phyloP scores from a whole-genome alignment of 352 stramenopile genomes.

The Phytopythium oedochilum region DNA sequence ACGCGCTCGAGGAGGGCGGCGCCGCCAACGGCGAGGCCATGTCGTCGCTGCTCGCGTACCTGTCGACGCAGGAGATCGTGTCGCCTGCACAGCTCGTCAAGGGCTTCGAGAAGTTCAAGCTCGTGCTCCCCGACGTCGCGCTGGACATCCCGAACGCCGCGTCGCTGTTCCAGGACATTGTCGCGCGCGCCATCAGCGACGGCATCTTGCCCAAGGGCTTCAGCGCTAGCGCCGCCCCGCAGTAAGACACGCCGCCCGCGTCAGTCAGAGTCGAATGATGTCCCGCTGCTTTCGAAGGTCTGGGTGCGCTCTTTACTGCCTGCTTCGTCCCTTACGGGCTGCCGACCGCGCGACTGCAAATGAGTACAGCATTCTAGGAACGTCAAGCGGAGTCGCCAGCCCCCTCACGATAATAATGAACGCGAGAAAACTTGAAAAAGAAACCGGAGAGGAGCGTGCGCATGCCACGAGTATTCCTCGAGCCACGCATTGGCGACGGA shows the following conservation, averaged over 20 bases:
- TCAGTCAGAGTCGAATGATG: background rate
- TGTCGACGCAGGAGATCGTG: constrained; percentile 62
- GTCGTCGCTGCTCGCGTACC: constrained; percentile 71
- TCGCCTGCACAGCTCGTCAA: constrained; percentile 62
- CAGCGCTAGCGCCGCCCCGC: constrained; percentile 30
- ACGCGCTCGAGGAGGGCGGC: constrained; percentile 45
- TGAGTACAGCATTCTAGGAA: background rate
- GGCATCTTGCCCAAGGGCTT: constrained; percentile 42
- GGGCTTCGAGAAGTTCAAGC: constrained; percentile 79
- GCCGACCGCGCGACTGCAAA: background rate
- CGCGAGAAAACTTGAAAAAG: background rate
- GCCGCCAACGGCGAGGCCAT: constrained; percentile 47
- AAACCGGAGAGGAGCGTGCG: background rate
- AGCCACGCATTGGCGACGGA: background rate
- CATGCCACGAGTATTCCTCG: too few relatives aligned
- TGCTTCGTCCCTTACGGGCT: background rate
- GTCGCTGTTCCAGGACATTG: constrained; percentile 35
- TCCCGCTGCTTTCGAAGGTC: background rate
- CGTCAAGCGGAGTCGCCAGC: background rate
- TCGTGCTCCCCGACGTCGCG: constrained; percentile 54
- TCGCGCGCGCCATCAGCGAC: constrained; percentile 39
- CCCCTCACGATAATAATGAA: background rate
- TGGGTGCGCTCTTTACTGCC: background rate
- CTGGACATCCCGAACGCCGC: constrained; percentile 64
- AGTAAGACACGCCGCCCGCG: constrained; percentile 5